Conservation (phyloP, 371 early-diverging fungal genomes). For the Mortierella sp. region DNA sequence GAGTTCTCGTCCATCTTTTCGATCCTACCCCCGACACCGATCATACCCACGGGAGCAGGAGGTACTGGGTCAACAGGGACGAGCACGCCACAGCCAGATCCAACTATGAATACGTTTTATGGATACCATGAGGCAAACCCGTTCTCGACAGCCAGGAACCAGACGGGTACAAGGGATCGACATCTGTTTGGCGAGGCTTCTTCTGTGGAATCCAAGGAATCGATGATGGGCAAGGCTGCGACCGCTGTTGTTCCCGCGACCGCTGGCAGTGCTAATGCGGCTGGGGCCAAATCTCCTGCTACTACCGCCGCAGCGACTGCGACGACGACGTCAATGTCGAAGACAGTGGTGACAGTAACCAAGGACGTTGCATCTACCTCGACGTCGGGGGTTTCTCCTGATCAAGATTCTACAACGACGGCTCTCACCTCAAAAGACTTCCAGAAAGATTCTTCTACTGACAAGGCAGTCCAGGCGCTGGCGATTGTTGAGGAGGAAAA, state of each 20-base stretch:
- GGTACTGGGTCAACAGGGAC: conserved; percentile 23
- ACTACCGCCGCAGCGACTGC: neutral
- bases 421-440: neutral
- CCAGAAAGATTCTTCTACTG: neutral
- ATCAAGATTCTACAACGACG: neutral
- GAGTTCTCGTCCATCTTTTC: conserved; percentile 66
- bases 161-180: conserved; percentile 31
- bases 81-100: conserved; percentile 40
- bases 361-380: neutral
- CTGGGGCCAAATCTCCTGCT: neutral
- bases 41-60: conserved; percentile 51
- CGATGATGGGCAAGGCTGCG: conserved; percentile 18
- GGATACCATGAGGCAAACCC: conserved; percentile 49
- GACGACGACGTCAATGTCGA: neutral
- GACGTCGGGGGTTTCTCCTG: neutral
- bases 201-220: conserved; percentile 42
- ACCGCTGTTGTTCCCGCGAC: neutral
- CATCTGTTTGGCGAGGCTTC: conserved; percentile 56
- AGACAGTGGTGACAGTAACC: neutral
- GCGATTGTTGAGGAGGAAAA: neutral
- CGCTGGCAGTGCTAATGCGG: neutral
- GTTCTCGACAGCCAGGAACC: conserved; percentile 46
- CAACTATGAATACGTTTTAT: conserved; percentile 41
- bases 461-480: neutral
- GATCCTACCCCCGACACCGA: conserved; percentile 62